phyloP scores from a whole-genome alignment of 257 asterid species.

The Agastache rugosa region DNA sequence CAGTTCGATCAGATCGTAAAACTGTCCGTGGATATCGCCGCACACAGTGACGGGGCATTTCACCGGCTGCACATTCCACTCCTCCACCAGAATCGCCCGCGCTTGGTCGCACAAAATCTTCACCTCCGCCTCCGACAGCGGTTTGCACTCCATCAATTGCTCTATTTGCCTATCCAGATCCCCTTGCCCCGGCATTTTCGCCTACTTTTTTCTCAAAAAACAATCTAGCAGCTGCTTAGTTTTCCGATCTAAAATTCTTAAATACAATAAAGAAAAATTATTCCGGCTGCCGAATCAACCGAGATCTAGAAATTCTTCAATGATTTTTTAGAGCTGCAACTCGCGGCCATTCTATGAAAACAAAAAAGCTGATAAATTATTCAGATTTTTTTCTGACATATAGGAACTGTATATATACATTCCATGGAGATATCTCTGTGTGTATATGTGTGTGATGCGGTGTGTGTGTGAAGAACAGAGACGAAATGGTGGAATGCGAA shows the following conservation, averaged over 20 bases:
- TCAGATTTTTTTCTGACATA: not conserved
- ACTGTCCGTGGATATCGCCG: conserved; percentile 93
- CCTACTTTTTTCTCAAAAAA: conserved; percentile 5
- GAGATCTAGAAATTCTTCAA: conserved; percentile 46
- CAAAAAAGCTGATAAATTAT: conserved; percentile 22
- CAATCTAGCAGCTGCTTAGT: conserved; percentile 29
- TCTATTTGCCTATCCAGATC: conserved; percentile 92
- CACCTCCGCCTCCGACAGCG: conserved; percentile 79
- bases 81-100: conserved; percentile 82
- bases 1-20: conserved; percentile 89
- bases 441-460: conserved; percentile 28
- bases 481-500: conserved; percentile 52
- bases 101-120: conserved; percentile 84
- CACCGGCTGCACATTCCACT: conserved; percentile 95
- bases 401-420: conserved; percentile 6
- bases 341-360: conserved; percentile 29
- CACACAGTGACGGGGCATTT: conserved; percentile 95
- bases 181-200: conserved; percentile 78
- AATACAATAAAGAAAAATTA: not conserved
- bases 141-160: conserved; percentile 95
- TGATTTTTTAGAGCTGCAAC: conserved; percentile 38
- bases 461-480: conserved; percentile 37
- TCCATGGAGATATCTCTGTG: conserved; percentile 34
- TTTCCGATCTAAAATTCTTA: conserved; percentile 48
- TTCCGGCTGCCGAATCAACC: conserved; percentile 35